Evolutionary conservation across 768 basidiomycete genomes (phyloP).

Genomic region (Lentinula sp.): DNA sequence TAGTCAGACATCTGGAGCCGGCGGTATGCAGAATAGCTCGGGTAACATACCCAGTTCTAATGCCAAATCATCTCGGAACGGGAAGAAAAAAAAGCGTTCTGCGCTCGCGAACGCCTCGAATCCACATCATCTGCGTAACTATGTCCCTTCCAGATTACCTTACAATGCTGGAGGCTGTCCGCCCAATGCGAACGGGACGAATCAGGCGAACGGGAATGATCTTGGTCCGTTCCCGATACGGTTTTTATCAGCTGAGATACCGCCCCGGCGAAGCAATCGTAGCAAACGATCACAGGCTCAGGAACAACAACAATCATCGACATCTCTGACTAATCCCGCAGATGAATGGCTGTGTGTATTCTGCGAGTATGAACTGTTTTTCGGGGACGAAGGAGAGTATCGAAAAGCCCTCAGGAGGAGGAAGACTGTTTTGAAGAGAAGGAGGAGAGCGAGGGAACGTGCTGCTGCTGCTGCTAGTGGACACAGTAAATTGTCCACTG

Average conservation of each 20-base stretch:
- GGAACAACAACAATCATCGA: slow-evolving; percentile 10
- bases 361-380: slow-evolving; percentile 92
- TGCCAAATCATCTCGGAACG: background rate
- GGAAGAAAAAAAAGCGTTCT: slow-evolving; percentile 88
- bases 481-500: background rate
- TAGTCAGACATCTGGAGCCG: background rate
- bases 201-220: slow-evolving; percentile 23
- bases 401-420: slow-evolving; percentile 54
- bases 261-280: slow-evolving; percentile 29
- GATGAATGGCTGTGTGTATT: slow-evolving; percentile 95
- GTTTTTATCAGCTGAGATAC: slow-evolving; percentile 66
- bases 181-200: slow-evolving; percentile 4
- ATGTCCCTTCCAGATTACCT: slow-evolving; percentile 80
- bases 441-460: slow-evolving; percentile 57
- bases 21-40: background rate
- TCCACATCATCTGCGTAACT: slow-evolving; percentile 93
- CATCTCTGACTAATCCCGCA: slow-evolving; percentile 45
- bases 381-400: slow-evolving; percentile 70
- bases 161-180: slow-evolving; percentile 21
- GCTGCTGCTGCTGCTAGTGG: slow-evolving; percentile 33
- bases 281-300: slow-evolving; percentile 9
- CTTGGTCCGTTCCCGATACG: slow-evolving; percentile 53
- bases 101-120: slow-evolving; percentile 90
- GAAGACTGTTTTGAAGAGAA: slow-evolving; percentile 59
- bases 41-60: background rate